A percentile compares a stretch with the other conserved stretches of the same genome.
phyloP scores from a whole-genome alignment of 257 asterid species.

The Jacaranda copaia region DNA sequence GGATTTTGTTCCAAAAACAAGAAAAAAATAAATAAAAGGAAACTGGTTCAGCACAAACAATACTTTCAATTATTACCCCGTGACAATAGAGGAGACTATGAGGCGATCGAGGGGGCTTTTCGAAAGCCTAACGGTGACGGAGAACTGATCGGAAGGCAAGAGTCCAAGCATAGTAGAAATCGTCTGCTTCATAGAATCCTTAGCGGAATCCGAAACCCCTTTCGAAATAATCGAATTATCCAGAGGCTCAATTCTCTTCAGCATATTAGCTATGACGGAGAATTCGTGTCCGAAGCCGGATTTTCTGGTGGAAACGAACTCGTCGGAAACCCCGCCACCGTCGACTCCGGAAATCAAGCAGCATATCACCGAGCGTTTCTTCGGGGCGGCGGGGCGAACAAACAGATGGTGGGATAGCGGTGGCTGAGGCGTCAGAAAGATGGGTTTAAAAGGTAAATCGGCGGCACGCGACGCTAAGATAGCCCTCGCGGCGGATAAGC shows the following conservation, averaged over 20 bases:
- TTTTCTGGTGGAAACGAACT: slow-evolving; percentile 86
- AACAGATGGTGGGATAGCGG: slow-evolving; percentile 49
- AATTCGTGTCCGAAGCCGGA: slow-evolving; percentile 82
- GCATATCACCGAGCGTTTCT: slow-evolving; percentile 45
- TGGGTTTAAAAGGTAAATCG: slow-evolving; percentile 52
- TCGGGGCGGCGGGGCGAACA: slow-evolving; percentile 55
- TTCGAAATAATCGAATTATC: slow-evolving; percentile 79
- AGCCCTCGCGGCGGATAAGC: slow-evolving; percentile 64
- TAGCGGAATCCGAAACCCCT: slow-evolving; percentile 89
- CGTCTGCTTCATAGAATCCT: slow-evolving; percentile 99
- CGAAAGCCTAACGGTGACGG: slow-evolving; percentile 74
- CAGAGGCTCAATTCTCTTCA: slow-evolving; percentile 87
- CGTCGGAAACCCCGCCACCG: slow-evolving; percentile 97
- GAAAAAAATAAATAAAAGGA: too few species aligned
- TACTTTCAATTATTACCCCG: slow-evolving; percentile 65
- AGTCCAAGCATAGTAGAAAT: slow-evolving; percentile 97
- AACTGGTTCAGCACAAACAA: slow-evolving; percentile 15
- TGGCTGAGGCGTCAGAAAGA: slow-evolving; percentile 45
- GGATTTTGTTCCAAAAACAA: too few species aligned
- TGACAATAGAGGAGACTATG: slow-evolving; percentile 80
- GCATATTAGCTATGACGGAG: slow-evolving; percentile 87
- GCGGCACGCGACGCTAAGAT: slow-evolving; percentile 63
- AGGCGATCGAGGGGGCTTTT: slow-evolving; percentile 81
- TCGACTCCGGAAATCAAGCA: slow-evolving; percentile 90
- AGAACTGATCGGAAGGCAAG: slow-evolving; percentile 91